Percentiles rank a stretch among this genome's conserved stretches.
Evolutionary conservation across 805 yeast species (phyloP).

Genomic region (Komagataella ulmi): DNA sequence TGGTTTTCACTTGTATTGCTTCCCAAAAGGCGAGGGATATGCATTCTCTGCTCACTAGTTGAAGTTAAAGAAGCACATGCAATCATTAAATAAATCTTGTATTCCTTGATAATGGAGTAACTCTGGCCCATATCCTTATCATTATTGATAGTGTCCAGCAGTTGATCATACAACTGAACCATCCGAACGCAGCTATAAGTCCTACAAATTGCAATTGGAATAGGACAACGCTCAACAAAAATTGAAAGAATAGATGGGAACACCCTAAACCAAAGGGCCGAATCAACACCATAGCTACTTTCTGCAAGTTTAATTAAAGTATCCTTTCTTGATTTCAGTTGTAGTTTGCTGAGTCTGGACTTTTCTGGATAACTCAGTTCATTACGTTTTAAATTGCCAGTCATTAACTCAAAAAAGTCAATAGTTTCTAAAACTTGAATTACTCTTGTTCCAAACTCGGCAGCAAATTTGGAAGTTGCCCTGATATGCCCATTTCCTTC

Average conservation of each 20-base stretch:
- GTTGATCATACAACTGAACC: constrained; percentile 70
- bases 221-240: constrained; percentile 74
- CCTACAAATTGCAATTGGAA: constrained; percentile 87
- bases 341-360: constrained; percentile 52
- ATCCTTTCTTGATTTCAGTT: constrained; percentile 42
- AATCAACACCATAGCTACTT: constrained; percentile 88
- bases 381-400: constrained; percentile 26
- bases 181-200: constrained; percentile 80
- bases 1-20: constrained; percentile 7
- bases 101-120: constrained; percentile 19
- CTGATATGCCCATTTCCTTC: constrained; percentile 29
- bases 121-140: constrained; percentile 2
- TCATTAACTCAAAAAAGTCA: constrained; percentile 52
- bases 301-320: constrained; percentile 71
- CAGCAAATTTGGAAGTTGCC: constrained; percentile 57
- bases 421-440: constrained; percentile 64
- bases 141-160: constrained; percentile 41
- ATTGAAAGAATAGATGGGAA: constrained; percentile 64
- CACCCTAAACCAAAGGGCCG: constrained; percentile 89
- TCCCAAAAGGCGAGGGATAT: constrained; percentile 29
- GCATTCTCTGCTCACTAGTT: constrained; percentile 73
- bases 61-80: constrained; percentile 88
- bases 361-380: constrained; percentile 66
- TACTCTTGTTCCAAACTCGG: constrained; percentile 63
- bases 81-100: constrained; percentile 67